A percentile compares a stretch with the other conserved stretches of the same genome.
Conservation (phyloP, 2,329 filamentous ascomycete genomes). For the Claviceps digitariae region DNA sequence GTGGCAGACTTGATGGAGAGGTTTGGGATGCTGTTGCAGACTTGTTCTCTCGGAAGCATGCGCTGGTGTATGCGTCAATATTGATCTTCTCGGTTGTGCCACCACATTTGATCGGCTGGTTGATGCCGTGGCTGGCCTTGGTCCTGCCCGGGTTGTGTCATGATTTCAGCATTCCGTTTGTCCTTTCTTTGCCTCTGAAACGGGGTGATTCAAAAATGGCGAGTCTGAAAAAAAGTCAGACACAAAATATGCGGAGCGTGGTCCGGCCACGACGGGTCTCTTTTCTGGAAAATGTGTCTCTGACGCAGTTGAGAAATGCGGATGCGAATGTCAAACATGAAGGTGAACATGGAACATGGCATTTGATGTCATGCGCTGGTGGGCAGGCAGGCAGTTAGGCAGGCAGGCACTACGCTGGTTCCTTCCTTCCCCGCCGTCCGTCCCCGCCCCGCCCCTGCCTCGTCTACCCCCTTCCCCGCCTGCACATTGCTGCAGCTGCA, state of each 20-base stretch:
- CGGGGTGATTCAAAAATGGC: not conserved
- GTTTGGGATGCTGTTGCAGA: not conserved
- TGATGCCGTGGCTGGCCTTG: not conserved
- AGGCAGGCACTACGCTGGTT: not conserved
- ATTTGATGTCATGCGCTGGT: not conserved
- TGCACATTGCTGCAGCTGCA: not conserved
- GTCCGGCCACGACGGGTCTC: not conserved
- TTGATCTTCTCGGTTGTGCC: not conserved
- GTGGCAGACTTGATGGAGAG: not conserved
- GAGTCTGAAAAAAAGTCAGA: not conserved
- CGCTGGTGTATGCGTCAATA: not conserved
- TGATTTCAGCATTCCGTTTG: not conserved
- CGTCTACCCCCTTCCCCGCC: not conserved
- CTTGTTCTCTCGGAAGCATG: not conserved
- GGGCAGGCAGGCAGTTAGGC: no score
- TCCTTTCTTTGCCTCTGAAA: not conserved
- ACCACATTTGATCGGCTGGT: not conserved
- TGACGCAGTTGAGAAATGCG: not conserved
- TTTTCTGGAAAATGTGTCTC: not conserved
- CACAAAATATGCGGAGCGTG: not conserved
- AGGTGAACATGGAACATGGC: not conserved
- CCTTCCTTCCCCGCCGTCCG: not conserved
- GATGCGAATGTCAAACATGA: not conserved
- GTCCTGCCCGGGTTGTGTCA: not conserved
- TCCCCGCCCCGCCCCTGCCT: not conserved